These are phyloP conservation scores for Blastobotrys niveus DNA, from an alignment of 1,139 yeast species.

Conservation along the genomic window DNA sequence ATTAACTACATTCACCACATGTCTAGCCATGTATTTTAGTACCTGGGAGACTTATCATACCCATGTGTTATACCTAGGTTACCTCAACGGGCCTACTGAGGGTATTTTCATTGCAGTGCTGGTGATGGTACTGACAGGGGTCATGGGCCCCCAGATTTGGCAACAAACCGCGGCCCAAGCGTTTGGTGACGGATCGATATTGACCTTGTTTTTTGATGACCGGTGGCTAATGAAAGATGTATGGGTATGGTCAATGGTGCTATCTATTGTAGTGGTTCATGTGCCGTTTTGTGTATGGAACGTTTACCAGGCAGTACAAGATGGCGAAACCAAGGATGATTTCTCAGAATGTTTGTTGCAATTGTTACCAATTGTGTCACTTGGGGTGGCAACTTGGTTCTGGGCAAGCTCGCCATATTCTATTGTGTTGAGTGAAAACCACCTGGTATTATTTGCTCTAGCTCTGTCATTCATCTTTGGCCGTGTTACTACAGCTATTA, in stretches of 20 bases:
- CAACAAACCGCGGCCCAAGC: slow-evolving; percentile 28
- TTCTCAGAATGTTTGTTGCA: slow-evolving; percentile 40
- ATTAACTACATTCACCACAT: slow-evolving; percentile 56
- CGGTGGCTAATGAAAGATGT: slow-evolving; percentile 33
- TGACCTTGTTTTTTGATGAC: slow-evolving; percentile 19
- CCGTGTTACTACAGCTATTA: slow-evolving; percentile 48
- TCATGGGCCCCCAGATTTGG: slow-evolving; percentile 61
- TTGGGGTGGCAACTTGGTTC: slow-evolving; percentile 28
- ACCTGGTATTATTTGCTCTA: slow-evolving; percentile 53
- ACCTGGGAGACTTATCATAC: slow-evolving; percentile 84
- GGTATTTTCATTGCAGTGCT: slow-evolving; percentile 58
- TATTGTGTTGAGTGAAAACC: slow-evolving; percentile 35
- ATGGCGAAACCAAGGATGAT: slow-evolving; percentile 41
- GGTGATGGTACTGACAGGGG: slow-evolving; percentile 52
- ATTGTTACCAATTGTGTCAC: slow-evolving; percentile 32
- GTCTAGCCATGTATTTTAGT: slow-evolving; percentile 63
- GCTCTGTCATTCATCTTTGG: slow-evolving; percentile 68
- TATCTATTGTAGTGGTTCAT: slow-evolving; percentile 48
- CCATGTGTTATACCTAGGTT: slow-evolving; percentile 60
- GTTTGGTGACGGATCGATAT: slow-evolving; percentile 13
- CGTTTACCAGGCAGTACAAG: slow-evolving; percentile 48
- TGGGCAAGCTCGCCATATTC: slow-evolving; percentile 39
- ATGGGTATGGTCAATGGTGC: slow-evolving; percentile 38
- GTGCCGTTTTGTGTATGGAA: slow-evolving; percentile 48
- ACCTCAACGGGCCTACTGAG: slow-evolving; percentile 75